Base-by-base conservation (phyloP, 2,329 filamentous ascomycete genomes). In the Ophiostoma piceae region DNA sequence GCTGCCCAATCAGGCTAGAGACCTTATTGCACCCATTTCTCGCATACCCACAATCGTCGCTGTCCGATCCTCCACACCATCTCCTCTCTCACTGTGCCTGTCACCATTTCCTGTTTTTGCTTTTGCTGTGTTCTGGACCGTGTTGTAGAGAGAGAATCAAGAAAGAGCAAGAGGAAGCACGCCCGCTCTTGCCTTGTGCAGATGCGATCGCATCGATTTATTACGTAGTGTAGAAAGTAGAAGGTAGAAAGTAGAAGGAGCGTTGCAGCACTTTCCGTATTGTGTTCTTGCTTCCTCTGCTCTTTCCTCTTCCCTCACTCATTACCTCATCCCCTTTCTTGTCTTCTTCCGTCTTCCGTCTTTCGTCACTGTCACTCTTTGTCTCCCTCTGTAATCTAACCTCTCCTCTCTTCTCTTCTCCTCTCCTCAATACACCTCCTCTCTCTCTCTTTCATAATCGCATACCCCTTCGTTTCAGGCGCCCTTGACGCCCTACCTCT, bases 31-130 rank as follows among this genome's bases (percentile, higher is more conserved):
- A 29, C 39, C 39, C 12, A 12, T 41, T 41, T 41, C 39, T 41
- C 39, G 8, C 14, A 47, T 22, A 19, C 37, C 39, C 29, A 62
- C 57, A 32, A 62, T 62, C 57, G 11, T 57, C 51, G 57, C 57
- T 62, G 57, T 62, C 57, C 57, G 57, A 62, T 62, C 57, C 57
- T 62, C 57, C 57, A 62, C 57, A 62, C 57, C 26, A 29, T 62
- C 54, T 62, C 57, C 57, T 14, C 12, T 62, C 54, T 62, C 57
- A 16, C 57, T 62, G 22, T 57, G 29, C n/a, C 54, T 11, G 54
- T 66, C 47, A 43, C 51, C 7, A 68, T n/a, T 26, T 22, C 22
- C n/a, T 67, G 35, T 43, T 47, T 43, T 47, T 14, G 35, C 35
- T 35, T 35, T 35, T 35, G 35, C 35, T 35, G 35, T 35, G 57